A percentile compares a stretch with the other conserved stretches of the same genome.
These are phyloP conservation scores for Metarhizium album DNA, from an alignment of 2,329 filamentous ascomycete species.

Conservation along the genomic window DNA sequence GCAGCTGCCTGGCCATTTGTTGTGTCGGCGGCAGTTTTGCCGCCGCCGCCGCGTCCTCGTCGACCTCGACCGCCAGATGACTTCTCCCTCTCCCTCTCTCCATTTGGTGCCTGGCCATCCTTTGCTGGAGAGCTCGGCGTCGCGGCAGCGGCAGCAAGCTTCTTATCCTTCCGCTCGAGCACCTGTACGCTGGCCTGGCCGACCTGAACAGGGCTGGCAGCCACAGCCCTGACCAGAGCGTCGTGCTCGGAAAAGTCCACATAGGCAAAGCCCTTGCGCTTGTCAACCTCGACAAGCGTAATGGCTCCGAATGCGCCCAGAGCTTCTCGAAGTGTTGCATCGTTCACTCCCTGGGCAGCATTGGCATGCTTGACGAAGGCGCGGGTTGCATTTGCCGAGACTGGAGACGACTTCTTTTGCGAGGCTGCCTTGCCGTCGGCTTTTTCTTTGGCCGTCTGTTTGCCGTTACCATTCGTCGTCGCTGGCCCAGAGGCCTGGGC, in stretches of 20 bases:
- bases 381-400: conserved; percentile 41
- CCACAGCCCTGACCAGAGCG: conserved; percentile 65
- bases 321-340: conserved; percentile 63
- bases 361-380: conserved; percentile 78
- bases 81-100: conserved; percentile 16
- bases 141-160: conserved; percentile 16
- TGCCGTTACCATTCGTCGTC: conserved; percentile 8
- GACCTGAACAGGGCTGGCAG: conserved; percentile 69
- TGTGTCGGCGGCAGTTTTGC: conserved; percentile 11
- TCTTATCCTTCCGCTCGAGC: conserved; percentile 64
- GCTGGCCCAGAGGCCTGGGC: conserved; percentile 3
- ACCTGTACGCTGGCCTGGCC: conserved; percentile 82
- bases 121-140: conserved; percentile 6
- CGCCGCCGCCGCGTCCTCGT: conserved; percentile 22
- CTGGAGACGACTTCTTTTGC: conserved; percentile 22
- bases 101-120: conserved; percentile 2
- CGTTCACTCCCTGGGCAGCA: conserved; percentile 83
- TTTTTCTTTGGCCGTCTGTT: conserved; percentile 5
- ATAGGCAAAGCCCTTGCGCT: conserved; percentile 89
- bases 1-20: conserved; percentile 5
- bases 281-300: conserved; percentile 79
- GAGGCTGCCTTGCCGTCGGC: conserved; percentile 14
- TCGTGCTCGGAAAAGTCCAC: conserved; percentile 73
- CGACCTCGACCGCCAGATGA: conserved; percentile 18
- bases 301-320: conserved; percentile 66